Base-by-base conservation (phyloP, 2,329 filamentous ascomycete species). In the Periconia sp. region DNA sequence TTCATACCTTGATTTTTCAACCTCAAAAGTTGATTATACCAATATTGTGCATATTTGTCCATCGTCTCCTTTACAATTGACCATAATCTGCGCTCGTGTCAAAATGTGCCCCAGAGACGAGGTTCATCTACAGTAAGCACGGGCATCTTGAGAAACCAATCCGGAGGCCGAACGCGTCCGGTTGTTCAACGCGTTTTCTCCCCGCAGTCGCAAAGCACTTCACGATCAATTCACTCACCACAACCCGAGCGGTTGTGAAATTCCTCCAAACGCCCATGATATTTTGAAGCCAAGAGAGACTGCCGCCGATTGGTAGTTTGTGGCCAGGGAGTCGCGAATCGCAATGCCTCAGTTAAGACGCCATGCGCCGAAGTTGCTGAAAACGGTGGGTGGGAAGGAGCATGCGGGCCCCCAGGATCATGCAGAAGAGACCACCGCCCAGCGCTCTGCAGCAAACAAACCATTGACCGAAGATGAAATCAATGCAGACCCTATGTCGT, bases 351-450 rank as follows among this genome's bases (percentile, higher is more conserved):
- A 13, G 14, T 48, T 65, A 33, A 42, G 18, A 13, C 57, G 54
- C 42, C 45, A 56, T 19, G 53, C 52, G 14, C 20, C 47, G 3
- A 56, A 31, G 23, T 60, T 78, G 8, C 62, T 77, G 8, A 53
- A 51, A 9, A 64, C 13, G 6, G 73, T 77, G 6, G 45, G 54
- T 1, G 65, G 66, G 31, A 69, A 68, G 50, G 59, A 59, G 27
- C 73, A 78, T 61, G 76, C 74, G 17, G 66, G 56, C 6, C 52
- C 62, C 6, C 62, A 74, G 1, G 69, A 77, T 45, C 74, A 77
- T 47, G 68, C 72, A 23, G 66, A 72, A 23, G 55, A 57, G n/a
- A 20, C 18, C 5, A 48, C 3, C n/a, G n/a, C 17, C 41, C 27
- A 20, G 30, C 18, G 17, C 13, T 6, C 23, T 10, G 30, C 27